Percentiles rank a stretch among this genome's conserved stretches.
Conservation (phyloP, 371 early-diverging fungal species). For the Mortierella sp. region DNA sequence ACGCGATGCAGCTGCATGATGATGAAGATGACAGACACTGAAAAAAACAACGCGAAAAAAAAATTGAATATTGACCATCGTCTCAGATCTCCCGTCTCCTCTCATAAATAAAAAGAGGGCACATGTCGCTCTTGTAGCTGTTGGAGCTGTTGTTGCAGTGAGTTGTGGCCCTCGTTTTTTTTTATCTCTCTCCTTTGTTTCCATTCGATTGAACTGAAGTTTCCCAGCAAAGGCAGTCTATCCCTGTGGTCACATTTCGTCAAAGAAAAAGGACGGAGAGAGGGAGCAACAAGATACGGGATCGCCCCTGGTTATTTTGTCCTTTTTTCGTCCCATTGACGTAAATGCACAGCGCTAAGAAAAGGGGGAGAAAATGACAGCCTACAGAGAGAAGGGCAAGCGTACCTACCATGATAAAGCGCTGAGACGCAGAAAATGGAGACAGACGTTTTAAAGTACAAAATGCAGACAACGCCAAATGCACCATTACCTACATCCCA, state of each 20-base stretch:
- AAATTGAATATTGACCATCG: neutral
- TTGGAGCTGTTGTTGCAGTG: too few species aligned
- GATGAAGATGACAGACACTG: neutral
- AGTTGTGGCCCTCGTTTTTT: neutral
- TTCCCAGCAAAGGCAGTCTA: neutral
- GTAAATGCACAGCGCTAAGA: neutral
- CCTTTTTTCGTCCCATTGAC: neutral
- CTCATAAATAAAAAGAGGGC: neutral
- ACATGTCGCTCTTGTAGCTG: neutral
- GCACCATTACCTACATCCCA: neutral
- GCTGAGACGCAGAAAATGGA: neutral
- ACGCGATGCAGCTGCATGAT: constrained; percentile 1
- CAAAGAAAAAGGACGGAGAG: neutral
- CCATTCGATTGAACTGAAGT: neutral
- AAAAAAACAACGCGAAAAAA: neutral
- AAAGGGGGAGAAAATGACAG: neutral
- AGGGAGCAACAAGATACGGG: neutral
- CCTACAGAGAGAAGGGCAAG: neutral
- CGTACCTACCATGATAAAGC: neutral
- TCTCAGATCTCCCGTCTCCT: neutral
- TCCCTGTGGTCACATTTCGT: neutral
- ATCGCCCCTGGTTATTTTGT: neutral
- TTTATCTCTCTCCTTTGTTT: neutral
- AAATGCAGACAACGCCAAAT: neutral
- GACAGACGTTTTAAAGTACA: neutral